Base-by-base conservation (phyloP, 257 asterid species). In the Nicotiana tabacum region DNA sequence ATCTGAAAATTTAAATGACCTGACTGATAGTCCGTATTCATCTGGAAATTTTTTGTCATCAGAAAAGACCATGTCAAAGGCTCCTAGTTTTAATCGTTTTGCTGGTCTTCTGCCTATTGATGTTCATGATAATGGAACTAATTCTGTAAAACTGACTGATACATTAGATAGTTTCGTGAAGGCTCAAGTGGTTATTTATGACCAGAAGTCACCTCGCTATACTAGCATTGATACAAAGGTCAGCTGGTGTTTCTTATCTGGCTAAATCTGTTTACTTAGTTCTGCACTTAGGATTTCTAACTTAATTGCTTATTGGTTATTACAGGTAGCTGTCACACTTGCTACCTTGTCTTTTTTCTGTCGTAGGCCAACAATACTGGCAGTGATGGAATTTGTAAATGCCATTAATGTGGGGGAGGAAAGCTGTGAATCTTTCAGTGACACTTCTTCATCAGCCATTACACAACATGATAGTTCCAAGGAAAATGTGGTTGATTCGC, bases 271-370 rank as follows among this genome's bases (percentile, higher is more conserved):
- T 84, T 77, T 68, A 11, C 72, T 64, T 11, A n/a, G 35, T 18
- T 10, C 62, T 58, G 46, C 57, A 53, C 51, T 66, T 29, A 6
- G 29, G 13, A 76, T 81, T 32, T 66, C 32, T 66, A 32, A 81
- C 27, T 66, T 37, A 48, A n/a, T 60, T 60, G 69, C 72, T 65
- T 65, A 60, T 68, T 48, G 64, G 76, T 62, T 66, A 48, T 84
- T 87, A 46, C 97, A 96, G 99, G 98, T 96, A 85, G 90, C 86
- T 8, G 95, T 96, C 85, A 94, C 95, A 29, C 95, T 96, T 83
- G 93, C 99, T 83, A 94, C 98, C 83, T 87, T 96, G 89, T 91
- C 98, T 77, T 96, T 96, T 88, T 94, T 85, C 86, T 94, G 98
- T 85, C 98, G 98, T 78, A 92, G 99, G 87, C 99, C 98, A 76